Evolutionary conservation across 495 filamentous ascomycete genomes (phyloP).

Genomic region (Neurospora sp.): DNA sequence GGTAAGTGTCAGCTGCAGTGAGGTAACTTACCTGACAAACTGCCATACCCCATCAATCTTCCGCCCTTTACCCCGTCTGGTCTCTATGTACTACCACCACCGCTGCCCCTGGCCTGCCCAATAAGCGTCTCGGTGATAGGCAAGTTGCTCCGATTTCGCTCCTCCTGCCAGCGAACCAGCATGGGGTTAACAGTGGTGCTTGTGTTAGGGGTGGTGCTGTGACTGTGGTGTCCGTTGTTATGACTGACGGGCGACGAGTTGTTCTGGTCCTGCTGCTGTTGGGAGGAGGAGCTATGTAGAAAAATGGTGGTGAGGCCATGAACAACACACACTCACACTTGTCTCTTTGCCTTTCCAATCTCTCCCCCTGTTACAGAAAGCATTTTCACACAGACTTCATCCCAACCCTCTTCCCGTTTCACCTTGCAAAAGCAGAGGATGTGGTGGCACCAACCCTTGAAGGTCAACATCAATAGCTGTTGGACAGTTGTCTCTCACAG

Average conservation of each 20-base stretch:
- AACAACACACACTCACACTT: background rate
- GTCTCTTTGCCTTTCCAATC: background rate
- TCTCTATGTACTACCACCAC: background rate
- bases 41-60: background rate
- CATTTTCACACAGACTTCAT: background rate
- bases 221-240: background rate
- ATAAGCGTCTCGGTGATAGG: conserved; percentile 28
- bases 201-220: background rate
- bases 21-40: background rate
- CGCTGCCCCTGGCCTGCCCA: background rate
- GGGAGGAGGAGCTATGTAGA: background rate
- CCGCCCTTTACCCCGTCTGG: background rate
- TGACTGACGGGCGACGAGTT: conserved; percentile 2
- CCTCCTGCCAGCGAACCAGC: conserved; percentile 27
- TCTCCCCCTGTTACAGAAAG: background rate
- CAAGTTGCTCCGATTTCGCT: conserved; percentile 26
- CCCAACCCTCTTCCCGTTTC: background rate
- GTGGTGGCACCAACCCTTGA: conserved; percentile 10
- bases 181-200: conserved; percentile 12
- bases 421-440: background rate
- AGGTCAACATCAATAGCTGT: background rate
- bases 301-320: background rate
- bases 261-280: background rate
- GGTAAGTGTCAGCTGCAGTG: background rate
- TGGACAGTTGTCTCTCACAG: conserved; percentile 1